Evolutionary conservation across 495 filamentous ascomycete genomes (phyloP).

Genomic region (Podospora didyma): DNA sequence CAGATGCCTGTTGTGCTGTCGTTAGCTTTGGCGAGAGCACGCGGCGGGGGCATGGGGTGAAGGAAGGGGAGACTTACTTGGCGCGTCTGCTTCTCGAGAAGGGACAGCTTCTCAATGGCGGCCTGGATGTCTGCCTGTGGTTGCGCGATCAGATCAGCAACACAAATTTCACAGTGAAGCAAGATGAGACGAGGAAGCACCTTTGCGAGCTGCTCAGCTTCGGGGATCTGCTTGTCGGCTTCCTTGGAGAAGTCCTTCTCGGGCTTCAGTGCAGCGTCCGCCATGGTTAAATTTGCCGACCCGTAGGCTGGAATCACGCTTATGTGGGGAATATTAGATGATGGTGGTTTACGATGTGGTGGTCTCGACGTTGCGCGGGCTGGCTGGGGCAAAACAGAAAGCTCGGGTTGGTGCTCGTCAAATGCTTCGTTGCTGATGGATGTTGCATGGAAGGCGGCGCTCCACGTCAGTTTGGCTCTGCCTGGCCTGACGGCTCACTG

Average conservation of each 20-base stretch:
- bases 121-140: constrained; percentile 73
- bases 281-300: constrained; percentile 31
- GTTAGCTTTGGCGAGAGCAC: constrained; percentile 9
- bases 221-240: constrained; percentile 83
- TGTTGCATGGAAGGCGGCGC: neutral
- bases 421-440: neutral
- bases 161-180: no score
- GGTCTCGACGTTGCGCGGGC: neutral
- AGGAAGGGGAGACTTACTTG: constrained; percentile 55
- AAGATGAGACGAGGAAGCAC: no score
- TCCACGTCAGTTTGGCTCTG: constrained; percentile 22
- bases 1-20: constrained; percentile 64
- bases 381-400: neutral
- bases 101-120: constrained; percentile 88
- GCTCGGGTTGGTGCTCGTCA: neutral
- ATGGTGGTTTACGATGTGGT: neutral
- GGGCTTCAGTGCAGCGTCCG: constrained; percentile 50
- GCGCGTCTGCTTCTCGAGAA: constrained; percentile 91
- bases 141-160: no score
- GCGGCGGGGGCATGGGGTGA: no score
- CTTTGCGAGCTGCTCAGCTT: constrained; percentile 83
- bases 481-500: constrained; percentile 5
- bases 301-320: neutral
- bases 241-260: constrained; percentile 83
- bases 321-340: neutral